Evolutionary conservation across 1,284 basidiomycete species (phyloP).

Genomic region (Cryptococcus deneoformans): DNA sequence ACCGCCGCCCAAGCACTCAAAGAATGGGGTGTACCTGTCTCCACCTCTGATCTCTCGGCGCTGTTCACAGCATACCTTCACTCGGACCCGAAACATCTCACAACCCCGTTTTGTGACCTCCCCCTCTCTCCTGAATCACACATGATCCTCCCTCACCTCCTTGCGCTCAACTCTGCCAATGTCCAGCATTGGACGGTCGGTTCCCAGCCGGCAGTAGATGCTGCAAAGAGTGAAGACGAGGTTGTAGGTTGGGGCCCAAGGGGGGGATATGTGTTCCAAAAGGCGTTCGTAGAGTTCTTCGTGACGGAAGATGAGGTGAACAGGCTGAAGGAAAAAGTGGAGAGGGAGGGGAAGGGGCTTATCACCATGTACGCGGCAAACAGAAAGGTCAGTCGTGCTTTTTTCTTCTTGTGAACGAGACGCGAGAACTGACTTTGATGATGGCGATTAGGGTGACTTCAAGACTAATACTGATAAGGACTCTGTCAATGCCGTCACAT

Average conservation of each 20-base stretch:
- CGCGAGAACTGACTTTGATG: background rate
- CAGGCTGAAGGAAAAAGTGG: slow-evolving; percentile 60
- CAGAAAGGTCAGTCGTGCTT: slow-evolving; percentile 57
- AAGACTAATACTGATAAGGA: slow-evolving; percentile 88
- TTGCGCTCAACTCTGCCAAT: slow-evolving; percentile 63
- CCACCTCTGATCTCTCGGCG: slow-evolving; percentile 65
- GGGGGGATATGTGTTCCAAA: slow-evolving; percentile 94
- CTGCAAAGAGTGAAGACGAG: slow-evolving; percentile 66
- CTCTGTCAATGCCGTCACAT: slow-evolving; percentile 97
- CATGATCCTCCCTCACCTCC: slow-evolving; percentile 74
- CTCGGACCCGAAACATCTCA: slow-evolving; percentile 59
- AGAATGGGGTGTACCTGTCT: slow-evolving; percentile 79
- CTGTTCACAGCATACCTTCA: slow-evolving; percentile 76
- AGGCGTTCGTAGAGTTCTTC: slow-evolving; percentile 97
- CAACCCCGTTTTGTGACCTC: slow-evolving; percentile 86
- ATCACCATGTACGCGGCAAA: slow-evolving; percentile 87
- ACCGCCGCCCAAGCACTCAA: slow-evolving; percentile 62
- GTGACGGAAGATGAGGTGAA: slow-evolving; percentile 64
- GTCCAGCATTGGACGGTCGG: slow-evolving; percentile 93
- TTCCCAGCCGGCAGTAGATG: slow-evolving; percentile 92
- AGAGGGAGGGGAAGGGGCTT: slow-evolving; percentile 58
- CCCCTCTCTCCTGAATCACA: slow-evolving; percentile 82
- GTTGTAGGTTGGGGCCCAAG: slow-evolving; percentile 90
- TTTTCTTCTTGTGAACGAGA: background rate
- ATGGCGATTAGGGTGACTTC: slow-evolving; percentile 67